Base-by-base conservation (phyloP, 1,139 yeast species). In the Yamadazyma diddensiae region DNA sequence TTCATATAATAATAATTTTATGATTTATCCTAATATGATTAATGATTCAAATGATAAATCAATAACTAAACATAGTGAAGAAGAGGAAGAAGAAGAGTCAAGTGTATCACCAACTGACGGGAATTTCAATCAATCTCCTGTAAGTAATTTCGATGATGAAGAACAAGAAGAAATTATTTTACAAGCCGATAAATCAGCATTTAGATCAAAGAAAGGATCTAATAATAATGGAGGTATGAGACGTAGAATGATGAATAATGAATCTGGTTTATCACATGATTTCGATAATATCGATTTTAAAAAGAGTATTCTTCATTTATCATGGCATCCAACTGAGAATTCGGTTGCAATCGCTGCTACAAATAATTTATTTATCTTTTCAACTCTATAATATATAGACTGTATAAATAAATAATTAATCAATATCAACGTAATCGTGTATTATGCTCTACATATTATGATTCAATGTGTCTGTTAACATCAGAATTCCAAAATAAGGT, bases 281-380 rank as follows among this genome's bases (percentile, higher is more conserved):
- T 79, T 82, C 57, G 94, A 86, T 57, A 82, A 81, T 45, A 84
- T 90, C 51, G 97, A 94, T 61, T 92, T 88, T 66, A 88, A 90
- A 61, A 90, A 90, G 73, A 84, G 88, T 62, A 90, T 94, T 45
- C 73, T 92, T 61, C 97, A 92, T 65, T 73, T 88, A 60, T 88
- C 97, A 55, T 94, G 99, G 98, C 98, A 94, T 67, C 98, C 98
- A 44, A 74, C 72, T 52, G 98, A 94, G 65, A 87, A 92, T 64
- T 82, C 94, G 31, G 95, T 94, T 46, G 98, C 98, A 27, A 86
- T 94, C 53, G 98, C 97, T 31, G 98, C 98, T 20, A 94, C 99
- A 17, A 94, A 94, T 66, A 94, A 94, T 64, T 73, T 86, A 53
- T 83, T 83, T 65, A 82, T 83, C 44, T 81, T 82, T 57, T 79